Percentiles rank a stretch among this genome's conserved stretches.
phyloP scores from a whole-genome alignment of 139 green algal species.

The Gonium pectorale region DNA sequence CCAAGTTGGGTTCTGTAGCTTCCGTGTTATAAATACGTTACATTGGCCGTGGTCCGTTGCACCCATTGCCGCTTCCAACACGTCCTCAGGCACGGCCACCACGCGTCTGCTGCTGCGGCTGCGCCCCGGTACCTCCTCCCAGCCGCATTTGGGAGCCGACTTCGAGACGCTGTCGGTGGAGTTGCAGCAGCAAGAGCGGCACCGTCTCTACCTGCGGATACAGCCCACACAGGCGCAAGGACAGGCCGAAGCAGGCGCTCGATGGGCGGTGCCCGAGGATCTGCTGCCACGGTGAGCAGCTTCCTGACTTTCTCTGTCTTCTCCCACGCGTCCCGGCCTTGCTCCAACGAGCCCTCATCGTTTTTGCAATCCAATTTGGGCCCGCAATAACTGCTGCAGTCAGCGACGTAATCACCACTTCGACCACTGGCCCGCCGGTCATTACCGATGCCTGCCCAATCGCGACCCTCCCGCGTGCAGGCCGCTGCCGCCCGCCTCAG shows the following conservation, averaged over 20 bases:
- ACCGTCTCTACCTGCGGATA: constrained; percentile 17
- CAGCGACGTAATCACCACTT: no score
- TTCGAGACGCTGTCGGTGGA: background rate
- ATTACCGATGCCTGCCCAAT: no score
- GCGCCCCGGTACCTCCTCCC: background rate
- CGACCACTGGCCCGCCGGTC: no score
- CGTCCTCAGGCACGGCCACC: background rate
- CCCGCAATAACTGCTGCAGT: no score
- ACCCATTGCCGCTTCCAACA: background rate
- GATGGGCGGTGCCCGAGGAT: constrained; percentile 17
- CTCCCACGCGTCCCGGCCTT: no score
- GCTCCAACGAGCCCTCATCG: no score
- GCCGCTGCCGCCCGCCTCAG: background rate
- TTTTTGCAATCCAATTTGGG: no score
- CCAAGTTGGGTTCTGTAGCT: no score
- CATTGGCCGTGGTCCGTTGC: no score
- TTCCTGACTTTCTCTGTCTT: no score
- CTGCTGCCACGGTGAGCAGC: constrained; percentile 21
- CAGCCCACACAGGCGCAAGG: background rate
- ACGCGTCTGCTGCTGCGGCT: constrained; percentile 13
- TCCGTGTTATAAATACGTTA: no score
- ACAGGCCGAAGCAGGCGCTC: background rate
- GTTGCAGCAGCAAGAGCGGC: background rate
- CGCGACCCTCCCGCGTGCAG: no score
- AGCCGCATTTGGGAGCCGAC: constrained; percentile 8